These are phyloP conservation scores for Ganoderma leucocontextum DNA, from an alignment of 1,284 basidiomycete species.

Conservation along the genomic window DNA sequence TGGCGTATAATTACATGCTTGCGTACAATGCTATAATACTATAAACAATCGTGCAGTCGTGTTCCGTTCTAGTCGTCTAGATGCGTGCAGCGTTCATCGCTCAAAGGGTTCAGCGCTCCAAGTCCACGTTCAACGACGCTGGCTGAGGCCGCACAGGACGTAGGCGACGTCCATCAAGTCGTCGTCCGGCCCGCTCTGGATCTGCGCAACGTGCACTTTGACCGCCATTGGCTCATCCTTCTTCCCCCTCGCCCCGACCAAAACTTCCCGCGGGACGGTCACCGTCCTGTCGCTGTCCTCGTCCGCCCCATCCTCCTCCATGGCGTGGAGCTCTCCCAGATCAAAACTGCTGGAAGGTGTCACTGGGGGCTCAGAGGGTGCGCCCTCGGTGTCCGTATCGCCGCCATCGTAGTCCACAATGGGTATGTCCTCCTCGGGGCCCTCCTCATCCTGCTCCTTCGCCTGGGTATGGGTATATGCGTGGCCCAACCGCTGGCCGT, in stretches of 20 bases:
- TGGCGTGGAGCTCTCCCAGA: slow-evolving; percentile 19
- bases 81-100: background rate
- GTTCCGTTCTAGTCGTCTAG: background rate
- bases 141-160: slow-evolving; percentile 66
- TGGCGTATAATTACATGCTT: slow-evolving; percentile 29
- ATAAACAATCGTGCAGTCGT: slow-evolving; percentile 24
- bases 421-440: slow-evolving; percentile 42
- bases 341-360: slow-evolving; percentile 49
- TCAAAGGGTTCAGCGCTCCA: slow-evolving; percentile 4
- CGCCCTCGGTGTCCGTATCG: slow-evolving; percentile 47
- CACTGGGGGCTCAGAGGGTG: slow-evolving; percentile 44
- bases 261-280: slow-evolving; percentile 1
- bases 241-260: background rate
- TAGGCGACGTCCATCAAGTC: slow-evolving; percentile 71
- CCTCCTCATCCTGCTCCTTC: slow-evolving; percentile 37
- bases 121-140: slow-evolving; percentile 29
- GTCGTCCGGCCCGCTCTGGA: slow-evolving; percentile 52
- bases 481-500: background rate
- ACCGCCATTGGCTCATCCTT: slow-evolving; percentile 19
- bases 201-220: slow-evolving; percentile 26
- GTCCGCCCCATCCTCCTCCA: slow-evolving; percentile 4
- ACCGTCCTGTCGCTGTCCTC: slow-evolving; percentile 18
- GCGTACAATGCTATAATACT: slow-evolving; percentile 30
- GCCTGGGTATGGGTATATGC: slow-evolving; percentile 20
- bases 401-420: slow-evolving; percentile 36